Evolutionary conservation across 129 eudicot genomes (phyloP).

Genomic region (Arctium lappa): DNA sequence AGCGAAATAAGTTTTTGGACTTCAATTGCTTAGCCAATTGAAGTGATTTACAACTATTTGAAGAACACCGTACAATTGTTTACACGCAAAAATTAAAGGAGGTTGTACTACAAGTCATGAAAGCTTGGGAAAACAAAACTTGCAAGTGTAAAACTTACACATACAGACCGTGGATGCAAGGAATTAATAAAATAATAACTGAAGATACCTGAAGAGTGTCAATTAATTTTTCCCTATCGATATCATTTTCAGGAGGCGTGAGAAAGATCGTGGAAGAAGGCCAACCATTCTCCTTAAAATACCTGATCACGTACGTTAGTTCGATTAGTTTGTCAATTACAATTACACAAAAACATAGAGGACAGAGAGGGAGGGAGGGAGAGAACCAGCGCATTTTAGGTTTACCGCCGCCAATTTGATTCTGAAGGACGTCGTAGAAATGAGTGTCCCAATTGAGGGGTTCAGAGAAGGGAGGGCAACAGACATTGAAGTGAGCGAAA

Average conservation of each 20-base stretch:
- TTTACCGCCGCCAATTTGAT: slow-evolving; percentile 89
- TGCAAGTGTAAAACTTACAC: not conserved
- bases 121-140: not conserved
- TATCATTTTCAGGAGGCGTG: slow-evolving; percentile 63
- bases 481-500: slow-evolving; percentile 71
- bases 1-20: slow-evolving; percentile 3
- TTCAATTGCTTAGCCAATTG: not conserved
- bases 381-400: slow-evolving; percentile 94
- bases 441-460: slow-evolving; percentile 70
- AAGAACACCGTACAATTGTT: not conserved
- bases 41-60: not conserved
- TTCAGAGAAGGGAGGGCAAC: slow-evolving; percentile 47
- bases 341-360: not conserved
- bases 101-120: not conserved
- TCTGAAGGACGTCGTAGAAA: slow-evolving; percentile 90
- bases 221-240: slow-evolving; percentile 57
- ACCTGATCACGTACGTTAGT: slow-evolving; percentile 40
- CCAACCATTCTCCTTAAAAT: slow-evolving; percentile 97
- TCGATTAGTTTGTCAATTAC: not conserved
- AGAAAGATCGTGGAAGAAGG: slow-evolving; percentile 74
- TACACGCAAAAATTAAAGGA: not conserved
- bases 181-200: not conserved
- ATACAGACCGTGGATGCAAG: not conserved
- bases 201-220: slow-evolving; percentile 75
- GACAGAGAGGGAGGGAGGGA: not conserved